Conservation (phyloP, 1,284 basidiomycete genomes). For the Pascua sp. region DNA sequence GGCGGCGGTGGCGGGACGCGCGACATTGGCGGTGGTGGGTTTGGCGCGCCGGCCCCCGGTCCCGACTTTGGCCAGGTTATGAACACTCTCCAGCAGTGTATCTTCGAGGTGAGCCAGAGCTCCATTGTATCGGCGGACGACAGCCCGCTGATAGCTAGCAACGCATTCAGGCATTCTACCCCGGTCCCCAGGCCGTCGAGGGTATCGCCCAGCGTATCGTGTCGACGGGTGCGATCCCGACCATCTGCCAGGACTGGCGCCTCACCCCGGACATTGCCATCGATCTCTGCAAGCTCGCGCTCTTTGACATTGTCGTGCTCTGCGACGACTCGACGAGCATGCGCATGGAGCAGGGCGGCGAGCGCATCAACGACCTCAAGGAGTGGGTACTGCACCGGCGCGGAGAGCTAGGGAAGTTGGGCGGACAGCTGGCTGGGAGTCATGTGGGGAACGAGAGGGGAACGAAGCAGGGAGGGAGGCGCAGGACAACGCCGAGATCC, state of each 20-base stretch:
- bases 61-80: constrained; percentile 6
- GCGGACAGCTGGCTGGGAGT: no score
- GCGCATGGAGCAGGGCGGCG: constrained; percentile 13
- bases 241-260: constrained; percentile 49
- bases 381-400: constrained; percentile 22
- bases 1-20: constrained; percentile 3
- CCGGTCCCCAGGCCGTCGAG: constrained; percentile 48
- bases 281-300: constrained; percentile 18
- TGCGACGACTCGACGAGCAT: constrained; percentile 18
- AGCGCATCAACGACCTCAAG: constrained; percentile 42
- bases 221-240: constrained; percentile 41
- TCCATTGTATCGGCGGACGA: constrained; percentile 7
- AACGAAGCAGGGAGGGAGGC: no score
- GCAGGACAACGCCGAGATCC: no score
- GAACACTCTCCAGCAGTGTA: constrained; percentile 40
- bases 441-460: no score
- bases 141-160: constrained; percentile 27
- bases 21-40: constrained; percentile 3
- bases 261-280: constrained; percentile 50
- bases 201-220: constrained; percentile 49
- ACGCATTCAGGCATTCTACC: constrained; percentile 51
- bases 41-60: not conserved
- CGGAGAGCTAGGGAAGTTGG: not conserved
- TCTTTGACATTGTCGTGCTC: constrained; percentile 18
- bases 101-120: constrained; percentile 45